Conservation (phyloP, 2,329 filamentous ascomycete genomes). For the Chalaropsis thielavioides region DNA sequence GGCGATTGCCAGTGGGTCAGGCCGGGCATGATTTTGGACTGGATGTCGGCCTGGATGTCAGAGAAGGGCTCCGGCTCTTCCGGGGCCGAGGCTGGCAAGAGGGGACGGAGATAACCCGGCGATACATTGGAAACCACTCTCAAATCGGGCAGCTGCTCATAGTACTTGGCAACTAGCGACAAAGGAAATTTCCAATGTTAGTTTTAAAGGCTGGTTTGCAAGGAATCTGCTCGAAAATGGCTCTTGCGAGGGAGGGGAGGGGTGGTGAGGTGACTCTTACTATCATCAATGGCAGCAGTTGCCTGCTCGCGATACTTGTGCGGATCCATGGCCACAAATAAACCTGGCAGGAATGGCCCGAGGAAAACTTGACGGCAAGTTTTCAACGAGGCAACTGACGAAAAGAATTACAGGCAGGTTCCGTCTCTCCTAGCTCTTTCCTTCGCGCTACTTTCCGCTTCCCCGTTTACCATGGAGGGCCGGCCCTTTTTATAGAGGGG, state of each 20-base stretch:
- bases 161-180: conserved; percentile 64
- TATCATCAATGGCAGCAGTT: conserved; percentile 66
- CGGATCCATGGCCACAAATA: conserved; percentile 48
- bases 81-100: conserved; percentile 55
- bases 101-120: conserved; percentile 71
- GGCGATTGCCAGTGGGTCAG: conserved; percentile 91
- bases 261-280: conserved; percentile 34
- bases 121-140: conserved; percentile 63
- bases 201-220: no score
- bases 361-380: background rate
- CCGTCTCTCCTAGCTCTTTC: background rate
- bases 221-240: background rate
- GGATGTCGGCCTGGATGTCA: conserved; percentile 69
- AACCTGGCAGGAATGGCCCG: background rate
- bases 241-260: conserved; percentile 9
- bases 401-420: background rate
- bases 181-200: conserved; percentile 12
- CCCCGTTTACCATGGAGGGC: background rate
- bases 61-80: conserved; percentile 58
- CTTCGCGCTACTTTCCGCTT: background rate
- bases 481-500: background rate
- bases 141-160: conserved; percentile 54
- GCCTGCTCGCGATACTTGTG: conserved; percentile 65
- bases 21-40: conserved; percentile 75
- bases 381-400: background rate